Base-by-base conservation (phyloP, 306 rosid genomes). In the Calophaca sinica region DNA sequence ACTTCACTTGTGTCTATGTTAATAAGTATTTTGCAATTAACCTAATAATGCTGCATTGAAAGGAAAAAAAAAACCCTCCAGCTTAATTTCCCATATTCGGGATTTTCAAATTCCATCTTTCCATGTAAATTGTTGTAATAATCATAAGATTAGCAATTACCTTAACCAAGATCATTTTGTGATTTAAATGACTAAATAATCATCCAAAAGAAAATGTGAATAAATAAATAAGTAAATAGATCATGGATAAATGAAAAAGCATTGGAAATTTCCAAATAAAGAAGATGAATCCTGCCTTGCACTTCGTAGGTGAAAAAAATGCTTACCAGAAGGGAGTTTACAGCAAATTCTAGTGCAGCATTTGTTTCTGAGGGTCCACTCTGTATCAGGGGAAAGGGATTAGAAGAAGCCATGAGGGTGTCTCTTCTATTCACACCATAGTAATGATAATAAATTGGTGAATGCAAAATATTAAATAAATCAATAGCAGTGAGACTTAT, bases 311-410 rank as follows among this genome's bases (percentile, higher is more conserved):
- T 14, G 36, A 57, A 53, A 20, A 14, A 49, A 28, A n/a, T 44
- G 72, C 92, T 87, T 84, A 92, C 99, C 79, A 72, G 64, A 55
- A 94, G 96, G 58, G 92, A 0, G 78, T 92, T 94, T 57, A 94
- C 97, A 3, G 97, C 78, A 83, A 94, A 94, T 70, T 94, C 97
- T 65, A 94, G 77, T 38, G 96, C 99, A 68, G 99, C 99, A 81
- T 94, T 90, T 75, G 93, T 86, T 85, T 94, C 99, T 5, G 96
- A 53, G 41, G 99, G 97, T 80, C 97, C 99, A 9, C 74, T 82
- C 99, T 94, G 87, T 68, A 64, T 64, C 83, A 80, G 7, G 31
- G 57, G 74, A 62, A 52, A 45, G 63, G 61, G 74, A 75, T 69
- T 31, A 66, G 69, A 48, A 58, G 32, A 46, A 42, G 15, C 49